Percentiles rank a stretch among this genome's conserved stretches.
phyloP scores from a whole-genome alignment of 371 early-diverging fungal genomes.

The Zopfochytrium polystomum region DNA sequence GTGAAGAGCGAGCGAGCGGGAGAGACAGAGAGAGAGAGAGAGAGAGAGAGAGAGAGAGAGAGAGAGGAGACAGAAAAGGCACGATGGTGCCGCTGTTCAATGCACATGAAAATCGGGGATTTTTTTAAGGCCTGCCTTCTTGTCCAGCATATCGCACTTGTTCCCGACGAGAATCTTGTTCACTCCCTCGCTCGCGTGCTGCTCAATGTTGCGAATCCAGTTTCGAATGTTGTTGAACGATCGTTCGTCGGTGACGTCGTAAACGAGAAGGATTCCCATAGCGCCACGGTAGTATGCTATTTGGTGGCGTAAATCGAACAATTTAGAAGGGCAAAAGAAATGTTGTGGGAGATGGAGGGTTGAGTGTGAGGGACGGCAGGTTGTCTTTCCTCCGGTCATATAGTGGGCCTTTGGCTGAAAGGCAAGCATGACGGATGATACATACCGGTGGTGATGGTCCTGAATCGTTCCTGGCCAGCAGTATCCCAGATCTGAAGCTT shows the following conservation, averaged over 20 bases:
- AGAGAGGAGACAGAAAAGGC: too few species aligned
- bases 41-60: too few species aligned
- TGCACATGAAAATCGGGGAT: too few species aligned
- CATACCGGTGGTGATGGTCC: constrained; percentile 90
- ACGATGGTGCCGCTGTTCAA: too few species aligned
- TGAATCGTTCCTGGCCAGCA: constrained; percentile 99
- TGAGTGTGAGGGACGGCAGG: constrained; percentile 2
- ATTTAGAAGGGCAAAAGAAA: background rate
- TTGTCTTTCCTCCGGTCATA: too few species aligned
- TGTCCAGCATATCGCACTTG: constrained; percentile 95
- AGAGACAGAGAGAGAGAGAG: too few species aligned
- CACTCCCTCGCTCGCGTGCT: constrained; percentile 90
- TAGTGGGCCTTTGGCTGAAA: too few species aligned
- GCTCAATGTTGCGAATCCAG: constrained; percentile 98
- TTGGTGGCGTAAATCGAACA: background rate
- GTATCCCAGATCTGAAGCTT: constrained; percentile 99
- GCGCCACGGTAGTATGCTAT: constrained; percentile 97
- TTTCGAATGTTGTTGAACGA: constrained; percentile 81
- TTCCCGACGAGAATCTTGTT: constrained; percentile 98
- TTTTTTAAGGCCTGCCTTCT: constrained; percentile 81
- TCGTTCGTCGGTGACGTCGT: constrained; percentile 96
- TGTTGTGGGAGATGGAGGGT: background rate
- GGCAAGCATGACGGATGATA: constrained; percentile 1
- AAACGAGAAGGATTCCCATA: constrained; percentile 97
- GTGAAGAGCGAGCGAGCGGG: too few species aligned